A percentile compares a stretch with the other conserved stretches of the same genome.
Conservation (phyloP, 768 basidiomycete genomes). For the Cystobasidium onofrii region DNA sequence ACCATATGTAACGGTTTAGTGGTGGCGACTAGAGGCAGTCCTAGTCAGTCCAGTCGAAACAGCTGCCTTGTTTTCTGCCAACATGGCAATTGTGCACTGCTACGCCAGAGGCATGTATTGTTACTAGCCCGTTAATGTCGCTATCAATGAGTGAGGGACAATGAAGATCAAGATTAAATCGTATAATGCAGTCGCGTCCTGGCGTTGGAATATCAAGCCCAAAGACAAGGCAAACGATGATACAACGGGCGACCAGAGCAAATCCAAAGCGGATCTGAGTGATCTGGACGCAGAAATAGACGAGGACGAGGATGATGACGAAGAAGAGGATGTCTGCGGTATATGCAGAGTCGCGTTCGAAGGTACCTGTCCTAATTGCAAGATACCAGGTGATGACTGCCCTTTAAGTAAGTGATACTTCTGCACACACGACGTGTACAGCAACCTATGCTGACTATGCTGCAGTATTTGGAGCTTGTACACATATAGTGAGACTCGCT, state of each 20-base stretch:
- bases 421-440: not conserved
- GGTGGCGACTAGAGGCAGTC: slow-evolving; percentile 7
- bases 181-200: slow-evolving; percentile 81
- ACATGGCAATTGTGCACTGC: too few relatives aligned
- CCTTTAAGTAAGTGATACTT: slow-evolving; percentile 61
- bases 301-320: slow-evolving; percentile 43
- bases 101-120: too few relatives aligned
- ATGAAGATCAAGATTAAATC: slow-evolving; percentile 79
- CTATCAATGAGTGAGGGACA: too few relatives aligned
- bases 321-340: slow-evolving; percentile 65
- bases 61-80: too few relatives aligned
- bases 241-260: not conserved
- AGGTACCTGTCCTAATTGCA: slow-evolving; percentile 90
- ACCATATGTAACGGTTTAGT: not conserved
- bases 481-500: slow-evolving; percentile 54
- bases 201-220: slow-evolving; percentile 66
- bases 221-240: slow-evolving; percentile 37
- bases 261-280: not conserved
- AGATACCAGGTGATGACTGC: slow-evolving; percentile 92
- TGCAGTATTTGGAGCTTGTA: slow-evolving; percentile 96
- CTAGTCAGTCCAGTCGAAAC: too few relatives aligned
- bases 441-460: not conserved
- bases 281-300: slow-evolving; percentile 24
- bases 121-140: too few relatives aligned
- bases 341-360: slow-evolving; percentile 89